Conservation (phyloP, 495 filamentous ascomycete species). For the Xylaria bambusicola region DNA sequence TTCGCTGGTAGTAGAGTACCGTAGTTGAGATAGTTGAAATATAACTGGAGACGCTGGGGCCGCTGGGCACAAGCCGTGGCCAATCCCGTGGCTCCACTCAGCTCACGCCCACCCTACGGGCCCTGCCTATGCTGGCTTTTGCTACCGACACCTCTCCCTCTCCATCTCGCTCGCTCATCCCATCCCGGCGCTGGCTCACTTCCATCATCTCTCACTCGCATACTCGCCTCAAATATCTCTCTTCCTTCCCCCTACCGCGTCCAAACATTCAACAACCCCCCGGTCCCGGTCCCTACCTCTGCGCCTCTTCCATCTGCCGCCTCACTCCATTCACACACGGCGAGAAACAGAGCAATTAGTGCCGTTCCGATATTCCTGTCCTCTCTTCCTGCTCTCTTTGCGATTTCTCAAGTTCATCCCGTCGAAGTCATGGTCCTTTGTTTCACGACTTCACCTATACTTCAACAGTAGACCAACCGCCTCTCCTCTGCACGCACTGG, state of each 20-base stretch:
- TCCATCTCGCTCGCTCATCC: conserved; percentile 18
- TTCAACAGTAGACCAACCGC: not conserved
- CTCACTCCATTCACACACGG: too few species aligned
- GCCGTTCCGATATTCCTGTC: too few species aligned
- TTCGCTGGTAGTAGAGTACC: too few species aligned
- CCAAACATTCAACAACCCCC: too few species aligned
- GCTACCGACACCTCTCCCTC: conserved; percentile 19
- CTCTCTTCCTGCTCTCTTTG: too few species aligned
- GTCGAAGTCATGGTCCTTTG: not conserved
- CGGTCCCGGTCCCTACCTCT: too few species aligned
- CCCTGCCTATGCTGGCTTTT: conserved; percentile 12
- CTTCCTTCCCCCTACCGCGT: not conserved
- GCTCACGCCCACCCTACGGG: conserved; percentile 13
- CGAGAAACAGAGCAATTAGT: too few species aligned
- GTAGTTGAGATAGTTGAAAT: not conserved
- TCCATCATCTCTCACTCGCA: not conserved
- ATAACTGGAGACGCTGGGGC: too few species aligned
- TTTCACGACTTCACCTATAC: conserved; percentile 10
- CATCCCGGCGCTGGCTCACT: conserved; percentile 2
- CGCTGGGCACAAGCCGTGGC: not conserved
- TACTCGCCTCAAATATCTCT: not conserved
- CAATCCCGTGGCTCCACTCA: conserved; percentile 14
- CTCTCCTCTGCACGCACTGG: not conserved
- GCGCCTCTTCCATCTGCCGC: too few species aligned
- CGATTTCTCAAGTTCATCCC: not conserved